Base-by-base conservation (phyloP, 2,329 filamentous ascomycete species). In the Neopestalotiopsis sp. region DNA sequence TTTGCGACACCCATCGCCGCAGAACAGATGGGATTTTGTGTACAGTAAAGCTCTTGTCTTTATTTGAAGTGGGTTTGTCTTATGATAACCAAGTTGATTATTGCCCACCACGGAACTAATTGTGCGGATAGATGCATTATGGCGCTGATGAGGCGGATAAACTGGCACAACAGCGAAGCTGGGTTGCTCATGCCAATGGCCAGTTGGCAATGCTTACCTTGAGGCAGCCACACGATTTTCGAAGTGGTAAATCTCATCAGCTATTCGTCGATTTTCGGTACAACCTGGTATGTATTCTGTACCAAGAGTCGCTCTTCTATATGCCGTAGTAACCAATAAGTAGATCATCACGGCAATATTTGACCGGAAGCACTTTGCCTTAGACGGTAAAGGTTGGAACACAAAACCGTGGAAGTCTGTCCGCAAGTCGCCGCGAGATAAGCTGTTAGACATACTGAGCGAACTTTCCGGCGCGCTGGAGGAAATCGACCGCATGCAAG, bases 41-140 rank as follows among this genome's bases (percentile, higher is more conserved):
- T 59, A 59, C 56, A 59, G 56, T 32, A 59, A 59, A 59, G 30
- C 56, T 59, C 56, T 32, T 59, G 30, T 59, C 56, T 9, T 32
- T 59, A 7, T 59, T 59, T n/a, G 56, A 59, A 32, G 56, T 59
- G 14, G 14, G 56, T 20, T 52, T 17, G 4, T 52, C 14, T 17
- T 3, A 52, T 52, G 20, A 4, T 52, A 7, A 7, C 14, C 45
- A 17, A 52, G 45, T 17, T n/a, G 45, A 7, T 52, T n/a, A 9
- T n/a, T 1, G 45, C 14, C 14, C 13, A 3, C 13, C n/a, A 52
- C 13, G n/a, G 17, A 45, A 52, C 17, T 52, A n/a, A 52, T 52
- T 17, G 17, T n/a, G 45, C n/a, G 14, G 9, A 52, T 30, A 59
- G 56, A 59, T 59, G 56, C 56, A 59, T 59, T 59, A 59, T 32